Evolutionary conservation across 2,329 filamentous ascomycete genomes (phyloP).

Genomic region (Claviceps lovelessii): DNA sequence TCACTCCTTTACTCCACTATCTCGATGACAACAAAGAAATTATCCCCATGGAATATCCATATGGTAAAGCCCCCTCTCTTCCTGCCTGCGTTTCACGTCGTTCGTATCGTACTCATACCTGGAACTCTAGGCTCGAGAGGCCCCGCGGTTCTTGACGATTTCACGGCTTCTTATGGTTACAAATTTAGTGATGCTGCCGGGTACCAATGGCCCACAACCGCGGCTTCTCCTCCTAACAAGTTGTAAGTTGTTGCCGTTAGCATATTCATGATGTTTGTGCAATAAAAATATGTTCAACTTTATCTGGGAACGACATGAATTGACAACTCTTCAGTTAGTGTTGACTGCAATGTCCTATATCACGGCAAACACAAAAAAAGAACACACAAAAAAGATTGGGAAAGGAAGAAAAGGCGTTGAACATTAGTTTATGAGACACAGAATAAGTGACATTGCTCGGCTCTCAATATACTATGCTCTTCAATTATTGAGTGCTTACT

Average conservation of each 20-base stretch:
- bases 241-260: slow-evolving; percentile 43
- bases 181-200: slow-evolving; percentile 95
- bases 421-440: neutral
- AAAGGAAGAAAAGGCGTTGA: neutral
- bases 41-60: slow-evolving; percentile 98
- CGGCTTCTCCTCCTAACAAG: slow-evolving; percentile 52
- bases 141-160: slow-evolving; percentile 91
- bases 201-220: slow-evolving; percentile 85
- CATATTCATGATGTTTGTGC: slow-evolving; percentile 7
- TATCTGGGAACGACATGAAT: neutral
- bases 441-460: neutral
- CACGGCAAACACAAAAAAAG: neutral
- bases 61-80: slow-evolving; percentile 50
- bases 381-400: neutral
- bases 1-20: slow-evolving; percentile 93
- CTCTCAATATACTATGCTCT: neutral
- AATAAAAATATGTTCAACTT: neutral
- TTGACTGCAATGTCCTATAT: neutral
- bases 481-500: neutral
- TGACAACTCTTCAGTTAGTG: neutral
- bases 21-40: slow-evolving; percentile 99
- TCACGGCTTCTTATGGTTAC: slow-evolving; percentile 95
- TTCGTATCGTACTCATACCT: neutral
- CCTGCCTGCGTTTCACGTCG: neutral
- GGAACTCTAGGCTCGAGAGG: slow-evolving; percentile 73